phyloP scores from a whole-genome alignment of 306 rosid genomes.

The Cicer pinnatifidum region DNA sequence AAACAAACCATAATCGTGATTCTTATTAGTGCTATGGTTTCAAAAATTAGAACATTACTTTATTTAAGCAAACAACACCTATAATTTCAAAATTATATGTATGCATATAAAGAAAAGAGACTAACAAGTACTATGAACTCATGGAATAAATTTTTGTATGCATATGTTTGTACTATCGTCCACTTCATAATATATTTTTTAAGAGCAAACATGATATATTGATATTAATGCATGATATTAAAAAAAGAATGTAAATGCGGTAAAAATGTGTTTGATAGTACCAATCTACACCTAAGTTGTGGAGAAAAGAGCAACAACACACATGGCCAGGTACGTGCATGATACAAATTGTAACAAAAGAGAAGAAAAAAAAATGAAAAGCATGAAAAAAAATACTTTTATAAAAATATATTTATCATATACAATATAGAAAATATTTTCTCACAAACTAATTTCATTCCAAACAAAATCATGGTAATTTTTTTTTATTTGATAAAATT shows the following conservation, averaged over 20 bases:
- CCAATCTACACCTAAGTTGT: conserved; percentile 13
- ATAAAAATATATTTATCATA: background rate
- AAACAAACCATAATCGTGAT: conserved; percentile 2
- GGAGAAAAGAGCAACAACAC: background rate
- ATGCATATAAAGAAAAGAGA: conserved; percentile 4
- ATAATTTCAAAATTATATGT: background rate
- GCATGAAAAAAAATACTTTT: background rate
- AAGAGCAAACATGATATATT: conserved; percentile 6
- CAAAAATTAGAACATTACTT: background rate
- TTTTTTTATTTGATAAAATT: too few species aligned
- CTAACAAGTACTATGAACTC: conserved; percentile 3
- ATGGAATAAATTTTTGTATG: background rate
- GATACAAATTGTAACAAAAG: conserved; percentile 1
- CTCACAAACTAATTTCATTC: background rate
- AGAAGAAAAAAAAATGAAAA: background rate
- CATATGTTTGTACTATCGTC: too few species aligned
- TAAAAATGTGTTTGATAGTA: conserved; percentile 15
- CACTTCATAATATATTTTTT: background rate
- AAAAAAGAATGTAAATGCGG: background rate
- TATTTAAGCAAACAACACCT: background rate
- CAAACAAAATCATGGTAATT: too few species aligned
- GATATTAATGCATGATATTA: background rate
- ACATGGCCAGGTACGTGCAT: conserved; percentile 1
- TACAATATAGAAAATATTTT: background rate
- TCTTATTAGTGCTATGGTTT: background rate